Base-by-base conservation (phyloP, 2,329 filamentous ascomycete species). In the Ascochyta clinopodiicola region DNA sequence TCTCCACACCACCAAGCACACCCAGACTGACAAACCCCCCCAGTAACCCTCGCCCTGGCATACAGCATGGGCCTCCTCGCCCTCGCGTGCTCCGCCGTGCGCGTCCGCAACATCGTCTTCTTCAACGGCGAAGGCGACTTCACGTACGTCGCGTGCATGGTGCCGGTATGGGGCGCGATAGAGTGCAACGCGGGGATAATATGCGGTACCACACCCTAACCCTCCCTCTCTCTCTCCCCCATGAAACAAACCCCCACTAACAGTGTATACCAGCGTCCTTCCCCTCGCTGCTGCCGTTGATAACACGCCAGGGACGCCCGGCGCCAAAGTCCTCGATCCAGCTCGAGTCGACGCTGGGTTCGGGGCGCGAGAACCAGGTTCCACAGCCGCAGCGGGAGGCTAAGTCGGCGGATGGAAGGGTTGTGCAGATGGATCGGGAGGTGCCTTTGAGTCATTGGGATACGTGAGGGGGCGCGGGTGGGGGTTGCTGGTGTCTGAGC, bases 41-140 rank as follows among this genome's bases (percentile, higher is more conserved):
- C 27, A 44, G 42, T 44, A 35, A 32, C 42, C 4, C 29, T 44
- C 7, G 27, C 31, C 17, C 15, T 32, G n/a, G 17, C 42, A 10
- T 44, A 44, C 27, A 17, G 42, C 17, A 24, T 35, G 31, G 42
- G 42, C 4, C 17, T 35, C 2, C 29, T 44, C 2, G 42, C 29
- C 0, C n/a, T 44, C 21, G 13, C 29, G 1, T 44, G 42, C 42
- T 44, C 42, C 9, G 21, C 13, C 4, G 24, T 44, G 2, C 25
- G 42, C 6, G 13, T 44, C 8, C 15, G 42, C 7, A 44, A 44
- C 31, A 44, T 44, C 1, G 31, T 44, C 3, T 22, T 22, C n/a
- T 44, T 44, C 42, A 44, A 44, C 15, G 42, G 42, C 2, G 31
- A 32, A 32, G 42, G 42, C 13, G 42, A 44, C n/a, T 44, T 44